These are phyloP conservation scores for Ogataea methylovora DNA, from an alignment of 805 yeast genomes.

Conservation along the genomic window DNA sequence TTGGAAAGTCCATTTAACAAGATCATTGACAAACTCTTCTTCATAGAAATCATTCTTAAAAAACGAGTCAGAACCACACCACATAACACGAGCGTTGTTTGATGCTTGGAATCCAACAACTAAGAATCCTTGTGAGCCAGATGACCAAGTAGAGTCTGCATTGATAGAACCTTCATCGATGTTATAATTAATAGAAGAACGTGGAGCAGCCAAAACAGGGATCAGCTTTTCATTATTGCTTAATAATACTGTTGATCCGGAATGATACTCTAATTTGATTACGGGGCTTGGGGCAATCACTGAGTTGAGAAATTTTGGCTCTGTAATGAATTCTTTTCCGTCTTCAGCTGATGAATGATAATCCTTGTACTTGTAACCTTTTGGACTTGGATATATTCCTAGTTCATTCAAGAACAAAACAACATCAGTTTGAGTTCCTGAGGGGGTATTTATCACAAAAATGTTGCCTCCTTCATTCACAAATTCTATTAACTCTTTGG, in stretches of 20 bases:
- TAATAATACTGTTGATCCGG: slow-evolving; percentile 63
- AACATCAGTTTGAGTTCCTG: slow-evolving; percentile 49
- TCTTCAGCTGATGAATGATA: slow-evolving; percentile 38
- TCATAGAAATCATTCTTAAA: slow-evolving; percentile 33
- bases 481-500: slow-evolving; percentile 49
- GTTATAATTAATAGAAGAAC: slow-evolving; percentile 53
- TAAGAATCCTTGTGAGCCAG: slow-evolving; percentile 72
- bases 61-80: slow-evolving; percentile 69
- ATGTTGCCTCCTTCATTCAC: slow-evolving; percentile 69
- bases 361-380: slow-evolving; percentile 55
- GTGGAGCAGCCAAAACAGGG: slow-evolving; percentile 63
- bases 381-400: slow-evolving; percentile 82
- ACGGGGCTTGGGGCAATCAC: slow-evolving; percentile 12
- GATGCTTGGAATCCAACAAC: slow-evolving; percentile 75
- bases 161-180: slow-evolving; percentile 32
- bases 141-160: slow-evolving; percentile 55
- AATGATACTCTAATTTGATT: slow-evolving; percentile 11
- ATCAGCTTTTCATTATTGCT: slow-evolving; percentile 61
- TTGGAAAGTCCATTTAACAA: slow-evolving; percentile 69
- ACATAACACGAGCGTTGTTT: slow-evolving; percentile 67
- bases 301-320: slow-evolving; percentile 23
- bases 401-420: slow-evolving; percentile 66
- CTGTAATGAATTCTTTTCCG: slow-evolving; percentile 5
- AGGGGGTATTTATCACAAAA: slow-evolving; percentile 49
- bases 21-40: slow-evolving; percentile 32